Percentiles rank a stretch among this genome's conserved stretches.
phyloP scores from a whole-genome alignment of 2,329 filamentous ascomycete genomes.

The Penicillium sp. region DNA sequence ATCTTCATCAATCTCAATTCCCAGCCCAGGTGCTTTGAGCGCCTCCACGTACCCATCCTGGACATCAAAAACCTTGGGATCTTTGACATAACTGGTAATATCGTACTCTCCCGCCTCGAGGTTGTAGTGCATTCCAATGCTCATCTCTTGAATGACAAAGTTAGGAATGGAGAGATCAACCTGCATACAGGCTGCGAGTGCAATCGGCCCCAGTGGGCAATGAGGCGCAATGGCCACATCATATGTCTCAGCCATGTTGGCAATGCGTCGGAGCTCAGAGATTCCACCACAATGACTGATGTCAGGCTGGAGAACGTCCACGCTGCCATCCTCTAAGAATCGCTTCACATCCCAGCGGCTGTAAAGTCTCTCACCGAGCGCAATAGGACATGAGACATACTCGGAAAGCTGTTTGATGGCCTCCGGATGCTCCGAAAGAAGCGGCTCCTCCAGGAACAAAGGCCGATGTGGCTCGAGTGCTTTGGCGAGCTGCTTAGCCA shows the following conservation, averaged over 20 bases:
- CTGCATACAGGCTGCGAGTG: constrained; percentile 71
- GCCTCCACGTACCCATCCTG: constrained; percentile 65
- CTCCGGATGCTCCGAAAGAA: constrained; percentile 69
- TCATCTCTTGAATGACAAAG: constrained; percentile 78
- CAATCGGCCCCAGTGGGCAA: constrained; percentile 72
- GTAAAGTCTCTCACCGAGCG: constrained; percentile 71
- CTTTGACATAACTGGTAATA: constrained; percentile 66
- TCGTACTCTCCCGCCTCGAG: constrained; percentile 61
- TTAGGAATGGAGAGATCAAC: constrained; percentile 65
- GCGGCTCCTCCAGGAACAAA: constrained; percentile 73
- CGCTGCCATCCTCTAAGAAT: constrained; percentile 67
- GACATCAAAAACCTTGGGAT: constrained; percentile 67
- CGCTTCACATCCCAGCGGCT: constrained; percentile 72
- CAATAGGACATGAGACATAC: constrained; percentile 71
- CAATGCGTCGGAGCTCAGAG: constrained; percentile 69
- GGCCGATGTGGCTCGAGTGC: constrained; percentile 67
- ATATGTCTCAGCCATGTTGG: constrained; percentile 70
- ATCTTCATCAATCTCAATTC: constrained; percentile 72
- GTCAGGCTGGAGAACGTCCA: constrained; percentile 74
- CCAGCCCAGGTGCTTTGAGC: constrained; percentile 62
- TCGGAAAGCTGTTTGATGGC: constrained; percentile 64
- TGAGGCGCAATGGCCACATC: constrained; percentile 74
- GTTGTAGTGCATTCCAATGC: constrained; percentile 78
- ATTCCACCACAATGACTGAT: constrained; percentile 72
- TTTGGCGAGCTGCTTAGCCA: constrained; percentile 74